Base-by-base conservation (phyloP, 768 basidiomycete species). In the Dentipellis fragilis region DNA sequence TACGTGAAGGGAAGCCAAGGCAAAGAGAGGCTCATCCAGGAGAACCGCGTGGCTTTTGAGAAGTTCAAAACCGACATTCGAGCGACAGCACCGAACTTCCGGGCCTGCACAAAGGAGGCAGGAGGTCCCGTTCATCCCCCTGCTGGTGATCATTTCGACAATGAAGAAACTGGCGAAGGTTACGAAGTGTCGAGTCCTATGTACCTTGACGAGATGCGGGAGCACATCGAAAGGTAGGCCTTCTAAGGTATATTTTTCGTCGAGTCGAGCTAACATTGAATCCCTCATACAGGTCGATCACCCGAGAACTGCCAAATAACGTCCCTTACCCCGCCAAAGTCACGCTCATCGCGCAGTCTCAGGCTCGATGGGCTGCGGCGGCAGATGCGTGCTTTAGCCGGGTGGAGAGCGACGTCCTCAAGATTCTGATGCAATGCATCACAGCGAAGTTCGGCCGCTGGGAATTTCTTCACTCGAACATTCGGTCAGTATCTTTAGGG, bases 81-180 rank as follows among this genome's bases (percentile, higher is more conserved):
- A 3, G 49, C 60, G 6, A 72, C 69, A 1, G 68, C 67, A 9
- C 74, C 74, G 0, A 66, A 68, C n/a, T 75, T 75, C 52, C 52
- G 67, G 12, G 71, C 73, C 2, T 22, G 14, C 9, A 8, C 16
- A 9, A 42, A 21, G 10, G 12, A 21, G 9, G 52, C 39, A n/a
- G n/a, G n/a, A n/a, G n/a, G n/a, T n/a, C n/a, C n/a, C n/a, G n/a
- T n/a, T n/a, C n/a, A n/a, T n/a, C n/a, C n/a, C n/a, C n/a, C n/a
- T n/a, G n/a, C n/a, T n/a, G n/a, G n/a, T n/a, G n/a, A n/a, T n/a
- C n/a, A n/a, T n/a, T n/a, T n/a, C n/a, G n/a, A n/a, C n/a, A n/a
- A n/a, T n/a, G n/a, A n/a, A n/a, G n/a, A n/a, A n/a, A n/a, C n/a
- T n/a, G n/a, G n/a, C n/a, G n/a, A n/a, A n/a, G n/a, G n/a, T n/a